Conservation (phyloP, 225 moss, liverwort and hornwort species). For the Asterella californica region DNA sequence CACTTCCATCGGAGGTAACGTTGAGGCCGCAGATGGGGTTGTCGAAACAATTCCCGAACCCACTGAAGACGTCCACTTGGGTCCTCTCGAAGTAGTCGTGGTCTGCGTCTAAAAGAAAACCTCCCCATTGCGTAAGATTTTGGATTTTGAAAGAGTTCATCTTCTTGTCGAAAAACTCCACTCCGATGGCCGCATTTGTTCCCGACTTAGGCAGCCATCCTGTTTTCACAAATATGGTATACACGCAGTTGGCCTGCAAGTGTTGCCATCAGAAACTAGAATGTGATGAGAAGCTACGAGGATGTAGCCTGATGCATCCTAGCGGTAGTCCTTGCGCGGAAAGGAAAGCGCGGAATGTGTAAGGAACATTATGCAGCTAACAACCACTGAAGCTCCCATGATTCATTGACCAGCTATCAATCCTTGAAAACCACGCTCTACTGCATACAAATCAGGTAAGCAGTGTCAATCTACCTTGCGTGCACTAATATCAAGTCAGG, state of each 20-base stretch:
- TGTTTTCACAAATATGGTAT: constrained; percentile 24
- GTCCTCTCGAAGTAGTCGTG: constrained; percentile 23
- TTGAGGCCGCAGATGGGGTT: constrained; percentile 17
- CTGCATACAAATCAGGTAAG: too few relatives aligned
- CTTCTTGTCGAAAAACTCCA: constrained; percentile 15
- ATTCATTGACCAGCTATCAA: too few relatives aligned
- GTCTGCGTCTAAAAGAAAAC: neutral
- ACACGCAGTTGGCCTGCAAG: constrained; percentile 22
- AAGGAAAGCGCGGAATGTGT: too few relatives aligned
- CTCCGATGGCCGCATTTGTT: constrained; percentile 14
- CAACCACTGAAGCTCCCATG: too few relatives aligned
- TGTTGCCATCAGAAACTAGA: neutral
- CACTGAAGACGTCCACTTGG: constrained; percentile 14
- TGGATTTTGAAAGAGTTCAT: constrained; percentile 10
- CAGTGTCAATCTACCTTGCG: too few relatives aligned
- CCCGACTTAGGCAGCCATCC: constrained; percentile 26
- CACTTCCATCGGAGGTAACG: constrained; percentile 24
- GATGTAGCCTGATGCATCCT: too few relatives aligned
- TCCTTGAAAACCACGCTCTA: too few relatives aligned
- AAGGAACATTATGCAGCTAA: too few relatives aligned
- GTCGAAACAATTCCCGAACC: constrained; percentile 18
- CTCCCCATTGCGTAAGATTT: constrained; percentile 24
- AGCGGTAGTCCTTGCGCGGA: too few relatives aligned
- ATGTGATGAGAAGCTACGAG: too few relatives aligned
- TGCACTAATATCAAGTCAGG: neutral